Evolutionary conservation across 257 asterid species (phyloP).

Genomic region (Jaltomata sinuosa): DNA sequence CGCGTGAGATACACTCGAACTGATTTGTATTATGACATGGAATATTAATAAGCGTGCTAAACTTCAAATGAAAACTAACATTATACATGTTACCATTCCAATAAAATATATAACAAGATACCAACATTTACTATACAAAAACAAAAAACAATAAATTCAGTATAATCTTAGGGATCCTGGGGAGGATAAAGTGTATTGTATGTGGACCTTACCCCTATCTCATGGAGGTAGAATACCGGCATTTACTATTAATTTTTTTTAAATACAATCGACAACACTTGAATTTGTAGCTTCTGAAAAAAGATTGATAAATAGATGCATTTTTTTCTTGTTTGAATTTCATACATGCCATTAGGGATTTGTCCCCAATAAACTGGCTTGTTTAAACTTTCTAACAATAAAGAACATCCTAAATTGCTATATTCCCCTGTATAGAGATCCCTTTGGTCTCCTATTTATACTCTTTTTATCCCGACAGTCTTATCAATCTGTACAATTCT

Average conservation of each 20-base stretch:
- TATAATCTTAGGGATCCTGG: too few species aligned
- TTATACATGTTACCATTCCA: too few species aligned
- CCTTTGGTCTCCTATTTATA: not conserved
- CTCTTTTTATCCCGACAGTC: not conserved
- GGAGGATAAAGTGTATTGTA: too few species aligned
- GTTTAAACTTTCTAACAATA: not conserved
- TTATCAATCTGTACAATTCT: not conserved
- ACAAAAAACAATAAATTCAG: too few species aligned
- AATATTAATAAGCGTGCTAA: too few species aligned
- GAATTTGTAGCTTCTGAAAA: not conserved
- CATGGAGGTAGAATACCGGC: not conserved
- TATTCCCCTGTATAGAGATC: not conserved
- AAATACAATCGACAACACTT: not conserved
- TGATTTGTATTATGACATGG: too few species aligned
- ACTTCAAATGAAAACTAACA: too few species aligned
- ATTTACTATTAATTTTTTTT: not conserved
- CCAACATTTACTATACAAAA: too few species aligned
- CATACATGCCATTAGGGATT: slow-evolving; percentile 15
- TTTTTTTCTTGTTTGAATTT: not conserved
- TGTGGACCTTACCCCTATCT: not conserved
- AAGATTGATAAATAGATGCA: not conserved
- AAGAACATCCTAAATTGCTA: not conserved
- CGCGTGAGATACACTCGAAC: too few species aligned
- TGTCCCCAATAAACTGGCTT: slow-evolving; percentile 19
- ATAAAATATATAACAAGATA: too few species aligned